Percentiles rank a stretch among this genome's conserved stretches.
phyloP scores from a whole-genome alignment of 169 alveolate genomes.

The Plasmodium vivax region DNA sequence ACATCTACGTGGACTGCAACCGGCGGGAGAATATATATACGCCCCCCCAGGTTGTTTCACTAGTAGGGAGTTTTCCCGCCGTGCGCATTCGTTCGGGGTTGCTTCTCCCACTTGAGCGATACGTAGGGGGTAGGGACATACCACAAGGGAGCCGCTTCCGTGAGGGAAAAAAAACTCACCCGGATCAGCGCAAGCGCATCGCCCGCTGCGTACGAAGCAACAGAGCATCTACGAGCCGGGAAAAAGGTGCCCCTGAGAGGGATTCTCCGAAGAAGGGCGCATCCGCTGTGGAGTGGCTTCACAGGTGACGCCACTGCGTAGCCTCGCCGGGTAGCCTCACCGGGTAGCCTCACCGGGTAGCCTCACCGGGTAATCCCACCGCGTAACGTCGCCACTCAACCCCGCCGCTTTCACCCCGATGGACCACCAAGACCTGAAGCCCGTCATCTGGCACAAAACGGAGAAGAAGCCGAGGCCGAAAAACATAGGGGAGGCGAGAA shows the following conservation, averaged over 20 bases:
- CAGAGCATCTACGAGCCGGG: background rate
- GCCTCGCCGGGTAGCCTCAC: background rate
- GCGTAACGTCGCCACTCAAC: background rate
- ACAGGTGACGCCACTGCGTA: background rate
- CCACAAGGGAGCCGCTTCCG: background rate
- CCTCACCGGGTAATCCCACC: background rate
- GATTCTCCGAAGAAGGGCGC: background rate
- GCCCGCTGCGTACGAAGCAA: background rate
- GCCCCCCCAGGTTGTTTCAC: background rate
- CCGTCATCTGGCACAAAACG: conserved; percentile 67
- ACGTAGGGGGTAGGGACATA: background rate
- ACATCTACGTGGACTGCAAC: background rate
- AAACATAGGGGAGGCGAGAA: conserved; percentile 44
- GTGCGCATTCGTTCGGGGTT: background rate
- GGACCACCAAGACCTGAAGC: conserved; percentile 70
- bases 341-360: background rate
- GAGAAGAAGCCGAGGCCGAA: conserved; percentile 54
- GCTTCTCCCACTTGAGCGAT: background rate
- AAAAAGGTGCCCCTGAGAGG: background rate
- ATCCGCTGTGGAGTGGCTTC: background rate
- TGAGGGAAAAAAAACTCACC: background rate
- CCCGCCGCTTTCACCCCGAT: background rate
- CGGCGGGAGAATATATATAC: background rate
- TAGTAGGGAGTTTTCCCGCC: background rate
- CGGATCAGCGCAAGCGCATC: background rate